These are phyloP conservation scores for Ophiocordyceps camponoti-leonardi DNA, from an alignment of 2,329 filamentous ascomycete genomes.

Conservation along the genomic window DNA sequence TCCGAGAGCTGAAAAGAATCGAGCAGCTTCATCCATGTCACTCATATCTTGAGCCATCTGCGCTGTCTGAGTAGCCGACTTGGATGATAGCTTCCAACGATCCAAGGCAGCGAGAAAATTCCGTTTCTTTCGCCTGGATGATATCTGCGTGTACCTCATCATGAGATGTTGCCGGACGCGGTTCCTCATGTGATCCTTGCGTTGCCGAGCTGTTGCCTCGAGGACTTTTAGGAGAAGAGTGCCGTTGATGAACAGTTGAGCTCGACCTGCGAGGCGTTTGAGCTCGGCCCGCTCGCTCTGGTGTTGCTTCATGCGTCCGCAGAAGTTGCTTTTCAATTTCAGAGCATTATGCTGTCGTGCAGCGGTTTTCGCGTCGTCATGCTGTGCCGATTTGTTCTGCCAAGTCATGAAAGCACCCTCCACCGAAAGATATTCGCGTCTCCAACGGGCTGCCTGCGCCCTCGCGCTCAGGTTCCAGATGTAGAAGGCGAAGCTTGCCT, in stretches of 20 bases:
- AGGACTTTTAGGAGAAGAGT: constrained; percentile 12
- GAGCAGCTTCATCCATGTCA: constrained; percentile 2
- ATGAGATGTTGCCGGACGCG: constrained; percentile 15
- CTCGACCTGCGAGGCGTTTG: constrained; percentile 8
- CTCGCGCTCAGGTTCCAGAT: constrained; percentile 17
- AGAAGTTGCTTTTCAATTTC: constrained; percentile 2
- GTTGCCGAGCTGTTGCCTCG: constrained; percentile 8
- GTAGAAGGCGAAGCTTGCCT: constrained; percentile 8
- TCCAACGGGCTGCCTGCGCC: constrained; percentile 16
- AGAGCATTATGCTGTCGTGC: neutral
- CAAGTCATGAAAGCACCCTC: constrained; percentile 12
- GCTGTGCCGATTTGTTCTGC: constrained; percentile 6
- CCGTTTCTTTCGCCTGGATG: constrained; percentile 13
- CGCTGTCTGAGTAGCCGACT: constrained; percentile 2
- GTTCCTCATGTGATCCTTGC: constrained; percentile 10
- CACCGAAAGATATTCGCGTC: constrained; percentile 14
- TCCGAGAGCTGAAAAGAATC: constrained; percentile 3
- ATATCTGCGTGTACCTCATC: constrained; percentile 17
- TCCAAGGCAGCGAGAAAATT: constrained; percentile 15
- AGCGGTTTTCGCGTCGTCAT: neutral
- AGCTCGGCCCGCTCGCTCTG: constrained; percentile 5
- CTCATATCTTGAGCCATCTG: constrained; percentile 6
- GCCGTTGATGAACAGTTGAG: constrained; percentile 14
- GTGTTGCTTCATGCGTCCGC: constrained; percentile 4
- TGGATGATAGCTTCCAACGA: constrained; percentile 10